phyloP scores from a whole-genome alignment of 2,329 filamentous ascomycete genomes.

The Colletotrichum eremochloae region DNA sequence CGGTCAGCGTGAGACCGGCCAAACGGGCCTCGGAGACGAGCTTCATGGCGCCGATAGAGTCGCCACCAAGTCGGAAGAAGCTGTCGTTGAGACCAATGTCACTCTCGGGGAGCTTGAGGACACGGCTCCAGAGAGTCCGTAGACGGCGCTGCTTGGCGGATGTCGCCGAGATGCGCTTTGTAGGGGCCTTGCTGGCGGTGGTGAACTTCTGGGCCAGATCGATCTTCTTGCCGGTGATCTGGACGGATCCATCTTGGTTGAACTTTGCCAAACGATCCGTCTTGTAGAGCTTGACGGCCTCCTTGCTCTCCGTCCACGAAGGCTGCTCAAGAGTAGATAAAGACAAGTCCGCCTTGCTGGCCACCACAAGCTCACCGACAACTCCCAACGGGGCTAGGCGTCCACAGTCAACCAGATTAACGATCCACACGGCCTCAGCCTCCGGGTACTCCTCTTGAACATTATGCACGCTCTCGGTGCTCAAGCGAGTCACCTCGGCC shows the following conservation, averaged over 20 bases:
- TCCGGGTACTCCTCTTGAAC: constrained; percentile 46
- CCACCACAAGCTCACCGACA: constrained; percentile 60
- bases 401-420: constrained; percentile 53
- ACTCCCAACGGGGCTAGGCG: constrained; percentile 56
- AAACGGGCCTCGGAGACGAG: constrained; percentile 67
- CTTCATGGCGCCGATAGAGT: constrained; percentile 73
- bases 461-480: constrained; percentile 44
- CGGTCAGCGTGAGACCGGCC: constrained; percentile 63
- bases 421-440: constrained; percentile 55
- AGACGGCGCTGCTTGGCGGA: constrained; percentile 60
- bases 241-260: constrained; percentile 49
- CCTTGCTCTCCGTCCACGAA: constrained; percentile 47
- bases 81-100: constrained; percentile 67
- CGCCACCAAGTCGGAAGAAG: constrained; percentile 72
- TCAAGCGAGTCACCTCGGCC: constrained; percentile 49
- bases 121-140: constrained; percentile 61
- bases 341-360: constrained; percentile 47
- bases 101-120: constrained; percentile 59
- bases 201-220: constrained; percentile 32
- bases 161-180: constrained; percentile 54
- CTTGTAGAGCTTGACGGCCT: constrained; percentile 52
- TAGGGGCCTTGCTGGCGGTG: constrained; percentile 33
- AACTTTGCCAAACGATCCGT: constrained; percentile 58
- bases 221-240: constrained; percentile 47
- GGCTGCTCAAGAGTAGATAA: constrained; percentile 47